Evolutionary conservation across 805 yeast species (phyloP).

Genomic region (Pichia gijzeniarum): DNA sequence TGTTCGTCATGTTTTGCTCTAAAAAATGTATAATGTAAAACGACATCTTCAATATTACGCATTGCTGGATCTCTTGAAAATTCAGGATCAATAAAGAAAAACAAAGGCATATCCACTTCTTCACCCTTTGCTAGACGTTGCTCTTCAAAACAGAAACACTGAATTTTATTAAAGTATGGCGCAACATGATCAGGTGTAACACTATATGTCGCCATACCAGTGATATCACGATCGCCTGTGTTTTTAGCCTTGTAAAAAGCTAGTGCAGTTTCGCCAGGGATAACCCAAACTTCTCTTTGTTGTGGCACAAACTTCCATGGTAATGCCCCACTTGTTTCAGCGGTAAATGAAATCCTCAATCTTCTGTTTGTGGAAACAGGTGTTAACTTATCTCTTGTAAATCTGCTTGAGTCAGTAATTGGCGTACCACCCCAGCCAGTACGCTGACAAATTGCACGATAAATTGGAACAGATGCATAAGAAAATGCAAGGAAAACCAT

Average conservation of each 20-base stretch:
- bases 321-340: conserved; percentile 81
- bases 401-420: conserved; percentile 71
- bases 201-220: conserved; percentile 98
- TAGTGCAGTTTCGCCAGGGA: conserved; percentile 96
- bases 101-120: conserved; percentile 98
- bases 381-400: conserved; percentile 79
- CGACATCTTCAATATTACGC: conserved; percentile 85
- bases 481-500: conserved; percentile 69
- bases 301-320: conserved; percentile 97
- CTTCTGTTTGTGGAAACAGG: conserved; percentile 84
- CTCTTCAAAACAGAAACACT: conserved; percentile 97
- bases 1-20: conserved; percentile 39
- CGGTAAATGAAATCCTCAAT: conserved; percentile 79
- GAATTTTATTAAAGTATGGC: conserved; percentile 93
- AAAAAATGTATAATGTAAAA: conserved; percentile 89
- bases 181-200: conserved; percentile 96
- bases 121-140: conserved; percentile 91
- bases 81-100: conserved; percentile 94
- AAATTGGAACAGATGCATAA: conserved; percentile 88
- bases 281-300: conserved; percentile 84
- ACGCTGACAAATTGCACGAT: conserved; percentile 84
- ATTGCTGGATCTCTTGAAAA: conserved; percentile 88
- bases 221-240: conserved; percentile 76
- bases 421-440: conserved; percentile 98
- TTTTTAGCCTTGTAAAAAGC: conserved; percentile 94